Conservation (phyloP, 2,329 filamentous ascomycete species). For the Bipolaris victoriae region DNA sequence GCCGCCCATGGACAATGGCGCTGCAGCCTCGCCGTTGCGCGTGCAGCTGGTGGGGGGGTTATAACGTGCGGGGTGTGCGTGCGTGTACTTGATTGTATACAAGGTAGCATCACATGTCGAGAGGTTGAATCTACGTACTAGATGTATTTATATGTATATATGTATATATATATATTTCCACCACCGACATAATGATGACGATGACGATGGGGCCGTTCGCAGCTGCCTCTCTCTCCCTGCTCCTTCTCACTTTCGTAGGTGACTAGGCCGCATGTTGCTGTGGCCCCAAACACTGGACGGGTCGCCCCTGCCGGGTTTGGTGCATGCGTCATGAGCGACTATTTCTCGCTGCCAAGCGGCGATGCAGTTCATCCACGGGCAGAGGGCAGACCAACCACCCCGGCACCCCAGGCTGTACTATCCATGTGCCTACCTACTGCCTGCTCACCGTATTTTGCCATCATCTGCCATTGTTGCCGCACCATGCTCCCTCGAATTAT, state of each 20-base stretch:
- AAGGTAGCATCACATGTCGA: too few relatives aligned
- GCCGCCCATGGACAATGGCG: constrained; percentile 9
- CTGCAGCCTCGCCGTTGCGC: constrained; percentile 22
- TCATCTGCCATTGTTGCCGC: neutral
- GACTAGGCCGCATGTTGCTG: constrained; percentile 13
- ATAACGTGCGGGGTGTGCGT: neutral
- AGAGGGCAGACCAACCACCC: constrained; percentile 23
- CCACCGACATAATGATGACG: neutral
- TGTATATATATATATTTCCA: neutral
- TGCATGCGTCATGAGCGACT: constrained; percentile 24
- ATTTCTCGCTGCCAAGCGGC: constrained; percentile 17
- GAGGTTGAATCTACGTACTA: neutral
- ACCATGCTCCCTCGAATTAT: neutral
- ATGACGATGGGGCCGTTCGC: neutral
- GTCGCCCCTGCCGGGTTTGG: constrained; percentile 11
- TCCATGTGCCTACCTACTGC: constrained; percentile 7
- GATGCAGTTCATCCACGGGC: constrained; percentile 9
- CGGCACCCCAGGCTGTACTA: constrained; percentile 9
- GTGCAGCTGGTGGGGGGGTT: neutral
- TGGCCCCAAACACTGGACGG: constrained; percentile 4
- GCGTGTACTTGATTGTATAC: too few relatives aligned
- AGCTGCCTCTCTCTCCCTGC: constrained; percentile 3
- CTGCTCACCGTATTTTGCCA: constrained; percentile 28
- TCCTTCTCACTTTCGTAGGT: constrained; percentile 5
- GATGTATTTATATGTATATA: neutral